phyloP scores from a whole-genome alignment of 345 rosid genomes.

The Moringa oleifera region DNA sequence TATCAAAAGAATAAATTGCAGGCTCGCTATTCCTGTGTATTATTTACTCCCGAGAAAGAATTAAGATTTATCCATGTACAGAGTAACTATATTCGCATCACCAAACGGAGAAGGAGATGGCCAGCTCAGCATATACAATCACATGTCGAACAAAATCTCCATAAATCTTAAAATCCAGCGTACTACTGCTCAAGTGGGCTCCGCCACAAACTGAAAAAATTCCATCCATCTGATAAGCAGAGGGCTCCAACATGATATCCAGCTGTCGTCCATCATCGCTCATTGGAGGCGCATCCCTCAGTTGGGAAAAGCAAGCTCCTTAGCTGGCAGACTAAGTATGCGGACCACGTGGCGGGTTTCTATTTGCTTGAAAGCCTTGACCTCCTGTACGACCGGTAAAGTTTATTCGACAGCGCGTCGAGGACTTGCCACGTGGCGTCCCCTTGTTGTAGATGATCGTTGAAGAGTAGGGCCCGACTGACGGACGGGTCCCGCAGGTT shows the following conservation, averaged over 20 bases:
- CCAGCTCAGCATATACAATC: constrained; percentile 30
- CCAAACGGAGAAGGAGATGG: no score
- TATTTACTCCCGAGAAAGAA: no score
- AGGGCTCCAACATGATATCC: constrained; percentile 31
- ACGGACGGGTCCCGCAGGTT: constrained; percentile 59
- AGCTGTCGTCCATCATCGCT: constrained; percentile 40
- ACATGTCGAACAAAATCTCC: constrained; percentile 16
- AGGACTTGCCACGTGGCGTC: constrained; percentile 93
- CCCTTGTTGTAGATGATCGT: constrained; percentile 42
- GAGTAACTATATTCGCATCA: no score
- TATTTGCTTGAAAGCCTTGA: constrained; percentile 36
- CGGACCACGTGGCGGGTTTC: constrained; percentile 15
- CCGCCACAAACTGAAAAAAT: constrained; percentile 11
- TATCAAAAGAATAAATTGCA: no score
- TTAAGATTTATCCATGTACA: no score
- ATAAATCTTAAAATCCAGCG: constrained; percentile 4
- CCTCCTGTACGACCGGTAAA: constrained; percentile 47
- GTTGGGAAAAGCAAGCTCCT: constrained; percentile 7
- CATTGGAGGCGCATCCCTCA: constrained; percentile 17
- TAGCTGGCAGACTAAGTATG: constrained; percentile 14
- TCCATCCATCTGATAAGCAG: not conserved
- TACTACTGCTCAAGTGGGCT: constrained; percentile 20
- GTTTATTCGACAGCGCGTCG: constrained; percentile 38
- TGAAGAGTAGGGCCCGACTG: constrained; percentile 59
- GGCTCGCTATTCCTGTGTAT: no score